A percentile compares a stretch with the other conserved stretches of the same genome.
phyloP scores from a whole-genome alignment of 371 early-diverging fungal species.

The Mortierella sp. region DNA sequence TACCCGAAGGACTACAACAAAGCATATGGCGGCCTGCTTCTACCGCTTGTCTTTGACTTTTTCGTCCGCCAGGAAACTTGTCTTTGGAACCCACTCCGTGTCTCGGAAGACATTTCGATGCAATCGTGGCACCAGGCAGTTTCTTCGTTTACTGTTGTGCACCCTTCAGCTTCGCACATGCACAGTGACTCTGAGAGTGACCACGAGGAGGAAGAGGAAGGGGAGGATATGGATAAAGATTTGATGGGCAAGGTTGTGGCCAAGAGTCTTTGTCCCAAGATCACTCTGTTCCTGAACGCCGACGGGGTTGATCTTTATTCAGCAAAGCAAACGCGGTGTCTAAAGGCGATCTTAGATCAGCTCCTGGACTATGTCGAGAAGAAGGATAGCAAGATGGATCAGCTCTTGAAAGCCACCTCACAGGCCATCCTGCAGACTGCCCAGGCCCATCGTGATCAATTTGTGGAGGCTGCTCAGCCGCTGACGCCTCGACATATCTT shows the following conservation, averaged over 20 bases:
- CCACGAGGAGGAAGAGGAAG: slow-evolving; percentile 55
- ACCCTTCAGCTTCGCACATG: slow-evolving; percentile 13
- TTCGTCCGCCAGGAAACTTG: slow-evolving; percentile 73
- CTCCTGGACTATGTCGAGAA: slow-evolving; percentile 53
- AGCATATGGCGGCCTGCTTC: slow-evolving; percentile 74
- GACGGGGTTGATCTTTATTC: slow-evolving; percentile 49
- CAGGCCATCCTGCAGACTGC: slow-evolving; percentile 28
- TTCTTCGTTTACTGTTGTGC: slow-evolving; percentile 30
- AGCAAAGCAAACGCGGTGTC: slow-evolving; percentile 28
- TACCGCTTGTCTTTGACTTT: slow-evolving; percentile 79
- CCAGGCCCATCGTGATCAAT: slow-evolving; percentile 36
- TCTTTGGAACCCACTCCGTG: slow-evolving; percentile 69
- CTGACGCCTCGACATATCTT: slow-evolving; percentile 46
- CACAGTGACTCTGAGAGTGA: slow-evolving; percentile 46
- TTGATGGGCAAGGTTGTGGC: slow-evolving; percentile 69
- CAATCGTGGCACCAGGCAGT: slow-evolving; percentile 48
- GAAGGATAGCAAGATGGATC: slow-evolving; percentile 43
- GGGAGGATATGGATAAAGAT: slow-evolving; percentile 66
- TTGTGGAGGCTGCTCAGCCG: slow-evolving; percentile 48
- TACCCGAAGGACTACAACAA: slow-evolving; percentile 75
- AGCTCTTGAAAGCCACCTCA: slow-evolving; percentile 30
- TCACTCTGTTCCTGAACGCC: slow-evolving; percentile 33
- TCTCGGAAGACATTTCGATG: slow-evolving; percentile 57
- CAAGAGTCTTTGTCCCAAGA: slow-evolving; percentile 48
- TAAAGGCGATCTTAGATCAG: slow-evolving; percentile 42